Conservation (phyloP, 441 rosid genomes). For the Gossypium laxum region DNA sequence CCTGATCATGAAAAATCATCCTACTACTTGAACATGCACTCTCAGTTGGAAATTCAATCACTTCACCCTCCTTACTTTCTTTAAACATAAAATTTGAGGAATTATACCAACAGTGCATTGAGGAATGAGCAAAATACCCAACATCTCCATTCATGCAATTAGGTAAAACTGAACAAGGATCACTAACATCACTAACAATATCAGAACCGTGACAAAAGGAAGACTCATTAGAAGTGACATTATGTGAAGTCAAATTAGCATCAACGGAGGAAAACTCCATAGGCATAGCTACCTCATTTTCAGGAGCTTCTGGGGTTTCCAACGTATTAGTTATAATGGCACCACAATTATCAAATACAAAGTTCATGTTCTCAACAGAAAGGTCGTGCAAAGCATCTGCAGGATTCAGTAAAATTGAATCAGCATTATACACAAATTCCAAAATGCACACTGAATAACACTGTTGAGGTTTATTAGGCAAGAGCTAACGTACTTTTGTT, state of each 20-base stretch:
- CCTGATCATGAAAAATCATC: constrained; percentile 27
- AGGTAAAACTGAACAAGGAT: constrained; percentile 24
- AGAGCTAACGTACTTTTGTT: constrained; percentile 27
- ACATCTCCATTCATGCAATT: constrained; percentile 25
- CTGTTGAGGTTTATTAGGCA: background rate
- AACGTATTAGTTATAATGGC: constrained; percentile 18
- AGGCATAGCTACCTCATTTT: constrained; percentile 17
- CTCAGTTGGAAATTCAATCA: constrained; percentile 28
- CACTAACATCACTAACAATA: constrained; percentile 27
- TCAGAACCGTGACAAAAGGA: constrained; percentile 31
- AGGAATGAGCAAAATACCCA: constrained; percentile 23
- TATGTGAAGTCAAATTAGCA: constrained; percentile 24
- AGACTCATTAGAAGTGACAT: constrained; percentile 28
- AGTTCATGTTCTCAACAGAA: constrained; percentile 20
- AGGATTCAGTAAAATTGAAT: constrained; percentile 20
- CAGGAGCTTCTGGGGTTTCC: constrained; percentile 23
- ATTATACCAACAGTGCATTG: constrained; percentile 11
- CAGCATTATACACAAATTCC: constrained; percentile 13
- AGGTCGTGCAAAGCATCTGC: constrained; percentile 34
- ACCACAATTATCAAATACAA: constrained; percentile 13
- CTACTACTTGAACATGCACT: constrained; percentile 30
- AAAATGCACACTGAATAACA: constrained; percentile 11
- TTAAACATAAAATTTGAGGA: constrained; percentile 30
- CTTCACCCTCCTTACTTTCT: constrained; percentile 34
- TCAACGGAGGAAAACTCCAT: constrained; percentile 16